phyloP scores from a whole-genome alignment of 2,329 filamentous ascomycete genomes.

The Trichoderma sp. region DNA sequence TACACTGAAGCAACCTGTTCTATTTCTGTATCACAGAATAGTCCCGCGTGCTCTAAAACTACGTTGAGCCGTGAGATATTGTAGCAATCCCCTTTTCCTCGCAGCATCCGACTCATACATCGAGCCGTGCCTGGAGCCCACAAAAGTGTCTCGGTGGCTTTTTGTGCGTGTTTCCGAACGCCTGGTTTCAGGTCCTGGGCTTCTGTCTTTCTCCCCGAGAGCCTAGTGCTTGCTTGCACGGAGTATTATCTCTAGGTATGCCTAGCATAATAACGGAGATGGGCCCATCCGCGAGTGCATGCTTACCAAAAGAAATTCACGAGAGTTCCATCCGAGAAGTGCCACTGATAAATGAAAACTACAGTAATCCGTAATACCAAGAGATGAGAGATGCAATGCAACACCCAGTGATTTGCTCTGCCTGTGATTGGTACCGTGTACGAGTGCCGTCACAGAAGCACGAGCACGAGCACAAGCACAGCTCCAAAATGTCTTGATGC shows the following conservation, averaged over 20 bases:
- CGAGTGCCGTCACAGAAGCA: background rate
- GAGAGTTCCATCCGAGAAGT: background rate
- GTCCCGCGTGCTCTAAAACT: background rate
- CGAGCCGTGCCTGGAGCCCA: background rate
- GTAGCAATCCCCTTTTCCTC: background rate
- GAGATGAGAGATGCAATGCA: background rate
- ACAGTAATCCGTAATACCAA: background rate
- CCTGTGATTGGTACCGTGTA: background rate
- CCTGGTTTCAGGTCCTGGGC: slow-evolving; percentile 1
- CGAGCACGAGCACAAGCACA: background rate
- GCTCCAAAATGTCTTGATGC: background rate
- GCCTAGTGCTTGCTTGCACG: background rate
- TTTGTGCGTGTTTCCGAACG: background rate
- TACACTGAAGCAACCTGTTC: background rate
- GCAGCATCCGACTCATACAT: background rate
- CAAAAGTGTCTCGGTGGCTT: slow-evolving; percentile 12
- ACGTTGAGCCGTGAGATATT: background rate
- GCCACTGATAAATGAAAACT: background rate
- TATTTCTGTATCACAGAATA: background rate
- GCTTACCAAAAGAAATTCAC: background rate
- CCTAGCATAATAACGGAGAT: background rate
- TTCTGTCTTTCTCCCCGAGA: background rate
- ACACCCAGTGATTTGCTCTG: background rate
- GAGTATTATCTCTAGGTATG: background rate
- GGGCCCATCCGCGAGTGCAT: background rate